Conservation (phyloP, 2,329 filamentous ascomycete species). For the Ceratocystis variospora region DNA sequence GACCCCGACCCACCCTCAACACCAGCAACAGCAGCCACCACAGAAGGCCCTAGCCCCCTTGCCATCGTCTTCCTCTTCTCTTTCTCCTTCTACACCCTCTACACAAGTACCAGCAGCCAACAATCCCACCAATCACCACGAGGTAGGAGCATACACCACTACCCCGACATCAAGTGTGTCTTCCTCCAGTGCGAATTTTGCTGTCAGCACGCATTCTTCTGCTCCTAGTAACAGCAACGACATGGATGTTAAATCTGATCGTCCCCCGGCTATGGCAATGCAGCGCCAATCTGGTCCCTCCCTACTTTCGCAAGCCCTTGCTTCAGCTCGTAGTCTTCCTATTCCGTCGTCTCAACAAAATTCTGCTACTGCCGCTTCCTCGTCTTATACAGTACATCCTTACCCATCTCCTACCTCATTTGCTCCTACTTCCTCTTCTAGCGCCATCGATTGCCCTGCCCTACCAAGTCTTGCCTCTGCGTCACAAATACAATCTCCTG, state of each 20-base stretch:
- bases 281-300: conserved; percentile 39
- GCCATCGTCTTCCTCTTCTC: neutral
- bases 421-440: conserved; percentile 4
- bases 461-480: conserved; percentile 1
- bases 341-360: conserved; percentile 21
- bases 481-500: neutral
- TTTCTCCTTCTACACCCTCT: conserved; percentile 1
- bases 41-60: neutral
- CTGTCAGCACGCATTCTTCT: neutral
- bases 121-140: conserved; percentile 6
- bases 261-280: conserved; percentile 28
- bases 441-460: neutral
- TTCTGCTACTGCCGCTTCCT: conserved; percentile 4
- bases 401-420: conserved; percentile 11
- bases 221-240: neutral
- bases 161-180: neutral
- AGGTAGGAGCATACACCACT: neutral
- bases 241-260: conserved; percentile 29
- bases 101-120: neutral
- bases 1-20: neutral
- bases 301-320: conserved; percentile 43
- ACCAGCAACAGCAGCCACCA: conserved; percentile 3
- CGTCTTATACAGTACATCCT: conserved; percentile 13
- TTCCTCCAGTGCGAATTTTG: neutral
- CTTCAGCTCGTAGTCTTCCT: conserved; percentile 42